A percentile compares a stretch with the other conserved stretches of the same genome.
Evolutionary conservation across 2,329 filamentous ascomycete genomes (phyloP).

Genomic region (Ophidiomyces ophidiicola): DNA sequence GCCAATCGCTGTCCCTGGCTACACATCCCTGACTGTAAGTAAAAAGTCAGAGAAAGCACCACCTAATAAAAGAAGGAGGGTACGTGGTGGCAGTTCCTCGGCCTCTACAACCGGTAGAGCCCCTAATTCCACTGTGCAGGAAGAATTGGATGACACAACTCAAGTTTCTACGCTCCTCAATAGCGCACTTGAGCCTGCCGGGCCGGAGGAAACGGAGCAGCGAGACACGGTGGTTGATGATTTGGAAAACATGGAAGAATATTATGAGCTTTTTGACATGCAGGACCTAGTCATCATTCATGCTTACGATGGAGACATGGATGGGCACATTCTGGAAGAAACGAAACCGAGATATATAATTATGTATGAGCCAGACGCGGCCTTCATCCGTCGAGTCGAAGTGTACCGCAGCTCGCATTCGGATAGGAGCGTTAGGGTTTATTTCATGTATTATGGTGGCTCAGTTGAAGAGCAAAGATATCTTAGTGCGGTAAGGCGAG

Average conservation of each 20-base stretch:
- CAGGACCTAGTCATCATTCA: conserved; percentile 78
- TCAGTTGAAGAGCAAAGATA: conserved; percentile 95
- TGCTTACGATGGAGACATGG: conserved; percentile 88
- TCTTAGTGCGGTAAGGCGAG: conserved; percentile 73
- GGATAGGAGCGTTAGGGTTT: conserved; percentile 77
- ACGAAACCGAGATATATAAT: conserved; percentile 86
- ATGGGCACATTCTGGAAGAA: conserved; percentile 93
- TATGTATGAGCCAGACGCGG: conserved; percentile 94
- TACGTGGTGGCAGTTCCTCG: conserved; percentile 60
- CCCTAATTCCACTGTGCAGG: conserved; percentile 61
- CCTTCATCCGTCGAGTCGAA: conserved; percentile 88
- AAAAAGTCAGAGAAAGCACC: conserved; percentile 52
- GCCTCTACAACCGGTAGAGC: conserved; percentile 49
- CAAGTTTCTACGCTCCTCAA: conserved; percentile 74
- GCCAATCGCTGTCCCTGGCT: conserved; percentile 16
- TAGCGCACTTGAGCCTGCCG: conserved; percentile 62
- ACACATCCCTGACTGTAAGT: conserved; percentile 16
- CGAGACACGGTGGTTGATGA: conserved; percentile 59
- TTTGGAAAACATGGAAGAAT: conserved; percentile 81
- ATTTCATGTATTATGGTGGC: conserved; percentile 91
- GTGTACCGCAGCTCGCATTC: conserved; percentile 92
- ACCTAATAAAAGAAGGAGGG: conserved; percentile 70
- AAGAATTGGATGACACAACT: conserved; percentile 62
- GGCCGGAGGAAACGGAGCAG: conserved; percentile 54
- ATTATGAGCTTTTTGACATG: conserved; percentile 85